Evolutionary conservation across 2,329 filamentous ascomycete genomes (phyloP).

Genomic region (Tolypocladium nubicola): DNA sequence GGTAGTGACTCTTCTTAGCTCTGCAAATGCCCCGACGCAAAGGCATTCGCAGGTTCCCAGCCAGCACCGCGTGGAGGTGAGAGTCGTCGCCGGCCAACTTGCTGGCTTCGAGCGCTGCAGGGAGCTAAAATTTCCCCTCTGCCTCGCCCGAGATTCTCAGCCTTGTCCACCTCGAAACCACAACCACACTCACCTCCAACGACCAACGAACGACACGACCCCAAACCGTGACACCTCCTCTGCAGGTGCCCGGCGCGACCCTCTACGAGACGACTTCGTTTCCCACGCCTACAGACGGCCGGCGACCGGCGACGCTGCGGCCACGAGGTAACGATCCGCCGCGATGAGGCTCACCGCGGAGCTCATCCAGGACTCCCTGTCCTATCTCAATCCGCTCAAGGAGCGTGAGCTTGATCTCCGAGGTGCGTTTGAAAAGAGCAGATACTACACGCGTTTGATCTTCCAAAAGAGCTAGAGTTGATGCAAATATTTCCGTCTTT

Average conservation of each 20-base stretch:
- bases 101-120: neutral
- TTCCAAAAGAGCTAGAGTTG: conserved; percentile 54
- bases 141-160: conserved; percentile 18
- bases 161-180: conserved; percentile 12
- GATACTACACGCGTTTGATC: conserved; percentile 67
- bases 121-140: conserved; percentile 19
- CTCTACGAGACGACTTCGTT: neutral
- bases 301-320: neutral
- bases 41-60: too few relatives aligned
- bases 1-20: too few relatives aligned
- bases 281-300: neutral
- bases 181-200: neutral
- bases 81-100: too few relatives aligned
- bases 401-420: conserved; percentile 98
- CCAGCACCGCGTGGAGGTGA: too few relatives aligned
- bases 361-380: conserved; percentile 86
- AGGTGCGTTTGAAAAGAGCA: conserved; percentile 95
- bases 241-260: neutral
- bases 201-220: neutral
- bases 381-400: conserved; percentile 96
- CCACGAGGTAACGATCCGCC: conserved; percentile 5
- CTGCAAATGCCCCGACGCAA: too few relatives aligned
- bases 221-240: neutral
- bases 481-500: conserved; percentile 48
- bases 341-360: conserved; percentile 92